phyloP scores from a whole-genome alignment of 805 yeast species.

The Barnettozyma sucrosica region DNA sequence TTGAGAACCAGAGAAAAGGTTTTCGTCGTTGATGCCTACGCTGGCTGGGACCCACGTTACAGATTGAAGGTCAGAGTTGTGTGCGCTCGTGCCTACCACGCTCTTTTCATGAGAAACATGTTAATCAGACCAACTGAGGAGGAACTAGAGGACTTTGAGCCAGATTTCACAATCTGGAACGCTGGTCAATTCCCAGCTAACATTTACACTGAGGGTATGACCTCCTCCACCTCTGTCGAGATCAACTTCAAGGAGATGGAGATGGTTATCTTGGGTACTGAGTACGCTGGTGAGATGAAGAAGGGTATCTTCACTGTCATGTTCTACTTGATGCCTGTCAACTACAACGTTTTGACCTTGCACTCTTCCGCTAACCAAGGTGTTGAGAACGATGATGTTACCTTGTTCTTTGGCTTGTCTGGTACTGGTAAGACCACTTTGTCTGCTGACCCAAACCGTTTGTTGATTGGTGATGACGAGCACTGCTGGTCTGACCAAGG shows the following conservation, averaged over 20 bases:
- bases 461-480: constrained; percentile 96
- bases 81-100: constrained; percentile 98
- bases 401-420: constrained; percentile 92
- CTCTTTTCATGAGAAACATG: constrained; percentile 97
- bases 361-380: constrained; percentile 97
- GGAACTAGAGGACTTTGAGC: constrained; percentile 85
- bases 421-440: constrained; percentile 98
- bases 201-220: constrained; percentile 94
- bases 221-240: constrained; percentile 91
- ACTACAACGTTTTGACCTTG: constrained; percentile 82
- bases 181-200: constrained; percentile 99
- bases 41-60: constrained; percentile 99
- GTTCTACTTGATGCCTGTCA: constrained; percentile 98
- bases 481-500: constrained; percentile 99
- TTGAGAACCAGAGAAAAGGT: constrained; percentile 92
- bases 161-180: constrained; percentile 96
- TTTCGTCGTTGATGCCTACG: constrained; percentile 92
- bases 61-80: constrained; percentile 92
- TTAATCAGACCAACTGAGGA: constrained; percentile 89
- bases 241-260: constrained; percentile 97
- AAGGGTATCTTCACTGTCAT: constrained; percentile 98
- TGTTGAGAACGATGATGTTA: constrained; percentile 70
- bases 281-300: constrained; percentile 99
- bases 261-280: constrained; percentile 98
- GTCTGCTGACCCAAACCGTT: constrained; percentile 92